Base-by-base conservation (phyloP, 1,284 basidiomycete species). In the Ganoderma sp. region DNA sequence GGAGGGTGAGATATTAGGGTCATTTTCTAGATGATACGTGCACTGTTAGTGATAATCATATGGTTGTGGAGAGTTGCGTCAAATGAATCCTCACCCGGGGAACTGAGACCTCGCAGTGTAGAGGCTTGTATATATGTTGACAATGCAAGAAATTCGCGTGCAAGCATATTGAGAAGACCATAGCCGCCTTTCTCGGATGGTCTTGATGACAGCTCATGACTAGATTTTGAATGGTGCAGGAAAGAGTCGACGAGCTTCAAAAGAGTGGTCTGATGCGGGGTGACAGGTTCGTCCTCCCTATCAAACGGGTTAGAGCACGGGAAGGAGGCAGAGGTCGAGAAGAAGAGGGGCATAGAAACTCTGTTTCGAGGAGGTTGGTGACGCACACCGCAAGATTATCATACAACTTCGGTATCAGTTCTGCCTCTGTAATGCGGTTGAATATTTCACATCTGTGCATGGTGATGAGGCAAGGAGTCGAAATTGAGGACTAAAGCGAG, bases 161-260 rank as follows among this genome's bases (percentile, higher is more conserved):
- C 81, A 41, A 90, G 78, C 81, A 89, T 84, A 28, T 83, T 83
- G 62, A 83, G 81, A 64, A 90, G 79, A 42, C 81, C 82, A 34
- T 74, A 73, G 58, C 85, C 81, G 59, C 77, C 78, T 67, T 79
- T 50, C 17, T 19, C 52, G 14, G 56, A 63, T 69, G 43, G 56
- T 48, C 67, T 66, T 69, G 65, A 22, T 66, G 64, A 68, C 68
- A 67, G 22, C 41, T 58, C 61, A 56, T 71, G 64, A 8, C 67
- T 62, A 34, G 64, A 67, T 14, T 73, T 52, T 19, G 69, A 67
- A 12, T 86, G 83, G 72, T 92, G 89, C 64, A 95, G 81, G 75
- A 91, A 90, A 2, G 93, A 92, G 77, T 97, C 95, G 19, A 96
- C 80, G 7, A 96, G 82, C 79, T 96, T 96, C 66, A 97, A 85